phyloP scores from a whole-genome alignment of 129 eudicot genomes.

The Glebionis coronaria region DNA sequence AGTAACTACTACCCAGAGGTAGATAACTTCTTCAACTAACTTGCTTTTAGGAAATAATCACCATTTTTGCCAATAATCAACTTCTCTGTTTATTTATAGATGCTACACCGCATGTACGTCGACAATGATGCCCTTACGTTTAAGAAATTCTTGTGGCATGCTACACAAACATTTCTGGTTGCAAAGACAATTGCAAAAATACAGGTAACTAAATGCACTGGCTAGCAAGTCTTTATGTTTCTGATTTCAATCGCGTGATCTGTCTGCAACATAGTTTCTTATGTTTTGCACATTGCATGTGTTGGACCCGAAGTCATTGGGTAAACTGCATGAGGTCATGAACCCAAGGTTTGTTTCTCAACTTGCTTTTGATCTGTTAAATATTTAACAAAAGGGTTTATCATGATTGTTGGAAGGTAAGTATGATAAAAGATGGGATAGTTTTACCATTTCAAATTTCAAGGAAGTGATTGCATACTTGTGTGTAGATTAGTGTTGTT shows the following conservation, averaged over 20 bases:
- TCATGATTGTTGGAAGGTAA: constrained; percentile 24
- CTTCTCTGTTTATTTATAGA: constrained; percentile 33
- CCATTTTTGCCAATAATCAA: background rate
- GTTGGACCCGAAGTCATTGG: constrained; percentile 68
- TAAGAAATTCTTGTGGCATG: constrained; percentile 84
- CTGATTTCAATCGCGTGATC: background rate
- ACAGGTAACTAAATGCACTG: constrained; percentile 40
- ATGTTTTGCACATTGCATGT: constrained; percentile 44
- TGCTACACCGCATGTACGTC: constrained; percentile 74
- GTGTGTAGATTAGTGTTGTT: too few species aligned
- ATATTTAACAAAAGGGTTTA: background rate
- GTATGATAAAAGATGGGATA: too few species aligned
- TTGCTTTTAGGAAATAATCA: background rate
- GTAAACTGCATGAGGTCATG: constrained; percentile 58
- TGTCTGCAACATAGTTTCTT: background rate
- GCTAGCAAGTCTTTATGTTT: background rate
- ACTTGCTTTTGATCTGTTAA: constrained; percentile 11
- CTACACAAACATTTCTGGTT: constrained; percentile 78
- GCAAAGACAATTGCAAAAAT: constrained; percentile 70
- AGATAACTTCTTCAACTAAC: constrained; percentile 11
- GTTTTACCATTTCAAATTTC: too few species aligned
- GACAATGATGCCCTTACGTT: constrained; percentile 81
- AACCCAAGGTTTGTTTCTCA: constrained; percentile 58
- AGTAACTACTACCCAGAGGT: constrained; percentile 88
- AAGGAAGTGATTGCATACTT: too few species aligned